Evolutionary conservation across 441 rosid species (phyloP).

Genomic region (Viola pubescens): DNA sequence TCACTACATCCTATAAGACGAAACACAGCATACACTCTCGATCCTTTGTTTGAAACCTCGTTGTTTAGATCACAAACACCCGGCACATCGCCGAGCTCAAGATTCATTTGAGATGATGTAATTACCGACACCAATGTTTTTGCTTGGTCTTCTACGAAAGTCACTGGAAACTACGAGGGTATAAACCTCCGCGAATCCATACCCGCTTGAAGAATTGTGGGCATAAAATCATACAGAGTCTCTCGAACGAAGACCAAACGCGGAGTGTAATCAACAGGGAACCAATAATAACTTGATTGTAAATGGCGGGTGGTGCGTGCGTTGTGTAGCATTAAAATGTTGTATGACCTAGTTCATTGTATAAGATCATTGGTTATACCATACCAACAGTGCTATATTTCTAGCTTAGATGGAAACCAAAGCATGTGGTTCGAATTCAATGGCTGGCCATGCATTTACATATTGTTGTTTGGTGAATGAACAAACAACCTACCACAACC

Average conservation of each 20-base stretch:
- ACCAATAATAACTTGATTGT: slow-evolving; percentile 11
- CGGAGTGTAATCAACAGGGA: no score
- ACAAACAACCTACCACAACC: no score
- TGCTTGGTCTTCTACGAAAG: not conserved
- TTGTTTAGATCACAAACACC: slow-evolving; percentile 42
- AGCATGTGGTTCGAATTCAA: not conserved
- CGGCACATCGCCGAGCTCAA: slow-evolving; percentile 48
- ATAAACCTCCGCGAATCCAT: not conserved
- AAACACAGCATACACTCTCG: slow-evolving; percentile 33
- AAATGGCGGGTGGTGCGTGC: slow-evolving; percentile 22
- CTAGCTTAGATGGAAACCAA: slow-evolving; percentile 5
- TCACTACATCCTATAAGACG: slow-evolving; percentile 42
- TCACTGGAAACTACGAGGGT: slow-evolving; percentile 2
- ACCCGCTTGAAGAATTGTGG: slow-evolving; percentile 2
- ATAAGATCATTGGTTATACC: slow-evolving; percentile 14
- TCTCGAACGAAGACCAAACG: no score
- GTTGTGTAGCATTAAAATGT: slow-evolving; percentile 18
- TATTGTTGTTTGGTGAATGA: no score
- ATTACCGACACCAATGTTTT: slow-evolving; percentile 17
- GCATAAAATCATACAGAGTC: no score
- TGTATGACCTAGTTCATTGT: slow-evolving; percentile 17
- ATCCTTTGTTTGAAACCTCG: slow-evolving; percentile 42
- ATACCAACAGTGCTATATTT: not conserved
- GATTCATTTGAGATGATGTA: slow-evolving; percentile 47
- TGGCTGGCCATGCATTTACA: no score